Conservation (phyloP, 1,284 basidiomycete species). For the Puccinia coronata region DNA sequence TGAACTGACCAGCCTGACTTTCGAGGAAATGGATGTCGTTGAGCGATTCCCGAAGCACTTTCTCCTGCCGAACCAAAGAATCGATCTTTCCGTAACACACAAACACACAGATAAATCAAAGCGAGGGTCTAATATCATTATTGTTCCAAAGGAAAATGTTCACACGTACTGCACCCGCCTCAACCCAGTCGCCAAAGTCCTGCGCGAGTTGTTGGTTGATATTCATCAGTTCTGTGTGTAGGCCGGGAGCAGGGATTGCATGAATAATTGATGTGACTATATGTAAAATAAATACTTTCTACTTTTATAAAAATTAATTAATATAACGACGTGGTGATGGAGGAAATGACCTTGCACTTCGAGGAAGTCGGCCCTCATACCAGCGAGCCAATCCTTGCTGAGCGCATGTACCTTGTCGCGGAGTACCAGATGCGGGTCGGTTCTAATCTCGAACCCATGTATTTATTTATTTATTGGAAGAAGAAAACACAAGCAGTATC, state of each 20-base stretch:
- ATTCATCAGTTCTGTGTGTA: conserved; percentile 7
- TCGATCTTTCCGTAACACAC: too few relatives aligned
- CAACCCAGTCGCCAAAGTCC: conserved; percentile 31
- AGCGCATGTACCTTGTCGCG: conserved; percentile 12
- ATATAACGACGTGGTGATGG: too few relatives aligned
- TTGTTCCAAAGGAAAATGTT: too few relatives aligned
- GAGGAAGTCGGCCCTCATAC: conserved; percentile 19
- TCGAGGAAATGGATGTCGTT: conserved; percentile 16
- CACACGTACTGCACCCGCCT: conserved; percentile 11
- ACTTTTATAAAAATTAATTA: neutral
- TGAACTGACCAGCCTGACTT: neutral
- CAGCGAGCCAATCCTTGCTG: conserved; percentile 17
- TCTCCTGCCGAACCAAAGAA: conserved; percentile 13
- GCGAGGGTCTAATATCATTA: too few relatives aligned
- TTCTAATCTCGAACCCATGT: neutral
- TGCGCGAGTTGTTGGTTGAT: conserved; percentile 20
- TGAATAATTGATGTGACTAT: too few relatives aligned
- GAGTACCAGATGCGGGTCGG: neutral
- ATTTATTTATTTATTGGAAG: neutral
- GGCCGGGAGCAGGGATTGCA: neutral
- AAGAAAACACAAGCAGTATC: neutral
- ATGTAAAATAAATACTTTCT: neutral
- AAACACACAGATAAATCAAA: too few relatives aligned
- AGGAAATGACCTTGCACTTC: conserved; percentile 18
- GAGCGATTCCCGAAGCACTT: neutral